Percentiles rank a stretch among this genome's conserved stretches.
These are phyloP conservation scores for Chaetomium cochliodes DNA, from an alignment of 495 filamentous ascomycete species.

Conservation along the genomic window DNA sequence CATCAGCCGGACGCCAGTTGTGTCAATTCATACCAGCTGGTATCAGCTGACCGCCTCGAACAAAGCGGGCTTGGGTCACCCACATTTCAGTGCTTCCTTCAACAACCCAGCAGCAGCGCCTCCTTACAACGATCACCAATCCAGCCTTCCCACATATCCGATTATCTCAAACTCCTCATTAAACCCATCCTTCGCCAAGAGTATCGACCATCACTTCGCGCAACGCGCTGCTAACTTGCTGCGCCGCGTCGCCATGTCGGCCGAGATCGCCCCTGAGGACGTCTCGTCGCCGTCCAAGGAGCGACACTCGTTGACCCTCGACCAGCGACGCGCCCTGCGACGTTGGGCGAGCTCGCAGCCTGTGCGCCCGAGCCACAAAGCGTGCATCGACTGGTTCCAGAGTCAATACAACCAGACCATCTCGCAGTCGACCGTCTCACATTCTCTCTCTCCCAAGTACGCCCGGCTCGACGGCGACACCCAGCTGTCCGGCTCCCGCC, in stretches of 20 bases:
- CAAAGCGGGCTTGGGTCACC: background rate
- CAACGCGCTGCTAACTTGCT: slow-evolving; percentile 7
- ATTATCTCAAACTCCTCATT: slow-evolving; percentile 22
- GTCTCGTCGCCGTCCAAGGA: slow-evolving; percentile 38
- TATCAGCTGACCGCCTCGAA: background rate
- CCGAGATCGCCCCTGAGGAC: slow-evolving; percentile 22
- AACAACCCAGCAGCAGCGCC: slow-evolving; percentile 4
- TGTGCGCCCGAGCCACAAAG: slow-evolving; percentile 50
- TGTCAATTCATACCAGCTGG: background rate
- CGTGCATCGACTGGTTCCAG: slow-evolving; percentile 55
- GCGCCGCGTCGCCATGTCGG: slow-evolving; percentile 23
- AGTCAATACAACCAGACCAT: slow-evolving; percentile 52
- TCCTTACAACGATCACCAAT: slow-evolving; percentile 33
- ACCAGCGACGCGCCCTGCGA: slow-evolving; percentile 53
- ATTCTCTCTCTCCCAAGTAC: slow-evolving; percentile 53
- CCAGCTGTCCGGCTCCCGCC: slow-evolving; percentile 51
- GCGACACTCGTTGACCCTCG: slow-evolving; percentile 52
- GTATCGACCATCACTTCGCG: slow-evolving; percentile 9
- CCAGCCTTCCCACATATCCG: slow-evolving; percentile 20
- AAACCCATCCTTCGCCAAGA: slow-evolving; percentile 24
- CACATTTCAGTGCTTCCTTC: background rate
- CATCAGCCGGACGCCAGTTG: background rate
- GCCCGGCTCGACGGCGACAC: slow-evolving; percentile 53
- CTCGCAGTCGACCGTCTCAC: slow-evolving; percentile 53
- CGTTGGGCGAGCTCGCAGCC: slow-evolving; percentile 52